Evolutionary conservation across 768 basidiomycete genomes (phyloP).

Genomic region (Porphyrellus cyaneotinctus): DNA sequence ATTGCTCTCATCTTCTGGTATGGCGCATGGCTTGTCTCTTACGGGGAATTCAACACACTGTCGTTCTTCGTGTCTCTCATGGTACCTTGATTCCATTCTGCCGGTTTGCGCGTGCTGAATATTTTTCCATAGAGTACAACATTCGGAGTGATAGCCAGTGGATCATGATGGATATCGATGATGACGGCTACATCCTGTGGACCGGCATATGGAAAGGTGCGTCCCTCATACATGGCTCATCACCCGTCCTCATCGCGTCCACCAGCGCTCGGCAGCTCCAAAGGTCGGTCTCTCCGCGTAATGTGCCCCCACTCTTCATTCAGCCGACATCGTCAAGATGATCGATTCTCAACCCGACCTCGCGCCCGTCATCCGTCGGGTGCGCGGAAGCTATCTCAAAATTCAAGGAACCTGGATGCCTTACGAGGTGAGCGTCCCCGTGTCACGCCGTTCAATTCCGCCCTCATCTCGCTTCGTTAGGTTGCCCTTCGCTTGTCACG

Average conservation of each 20-base stretch:
- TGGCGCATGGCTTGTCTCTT: no score
- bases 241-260: slow-evolving; percentile 9
- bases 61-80: no score
- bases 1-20: slow-evolving; percentile 84
- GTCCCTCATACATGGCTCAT: slow-evolving; percentile 4
- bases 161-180: slow-evolving; percentile 96
- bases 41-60: no score
- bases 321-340: slow-evolving; percentile 92
- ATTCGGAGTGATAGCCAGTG: slow-evolving; percentile 87
- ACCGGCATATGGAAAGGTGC: slow-evolving; percentile 93
- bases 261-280: slow-evolving; percentile 81
- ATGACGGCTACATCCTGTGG: slow-evolving; percentile 90
- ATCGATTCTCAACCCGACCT: slow-evolving; percentile 89
- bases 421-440: slow-evolving; percentile 61
- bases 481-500: slow-evolving; percentile 76
- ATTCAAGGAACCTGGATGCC: slow-evolving; percentile 96
- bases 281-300: slow-evolving; percentile 47
- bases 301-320: slow-evolving; percentile 14
- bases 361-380: slow-evolving; percentile 74
- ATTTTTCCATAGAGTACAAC: no score
- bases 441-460: slow-evolving; percentile 6
- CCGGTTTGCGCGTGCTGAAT: no score
- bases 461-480: slow-evolving; percentile 38
- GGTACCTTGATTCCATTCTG: no score
- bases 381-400: slow-evolving; percentile 85